Evolutionary conservation across 345 rosid species (phyloP), one percentile per base, ranked within the genome.

Genomic region (Euphorbia pulcherrima): DNA sequence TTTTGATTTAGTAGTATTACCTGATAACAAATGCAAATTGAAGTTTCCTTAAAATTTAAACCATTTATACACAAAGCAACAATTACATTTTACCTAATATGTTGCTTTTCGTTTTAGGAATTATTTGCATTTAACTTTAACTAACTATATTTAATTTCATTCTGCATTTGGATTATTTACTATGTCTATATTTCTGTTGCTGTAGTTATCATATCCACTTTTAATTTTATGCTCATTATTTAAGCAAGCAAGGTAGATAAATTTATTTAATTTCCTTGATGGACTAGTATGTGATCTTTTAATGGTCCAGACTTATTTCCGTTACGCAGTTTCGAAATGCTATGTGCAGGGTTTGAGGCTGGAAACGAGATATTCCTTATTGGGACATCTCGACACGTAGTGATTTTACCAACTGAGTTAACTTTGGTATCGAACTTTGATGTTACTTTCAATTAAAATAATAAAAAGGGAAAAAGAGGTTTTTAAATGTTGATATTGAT

Each of bases 21-120:
- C 69, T 60, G 69, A 51, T 62, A 71, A 70, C 75, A 76, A 68
- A 72, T 65, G 60, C 60, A 44, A 48, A 64, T n/a, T 39, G 52
- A 30, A n/a, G 74, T 78, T 84, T 80, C 62, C 86, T 77, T 82
- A 21, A 63, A 77, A 51, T 62, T 55, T 69, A 75, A 74, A 60
- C 60, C 66, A 60, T 65, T 37, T 50, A 68, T 47, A 33, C 35
- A 75, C 74, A 76, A 82, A 82, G 88, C 88, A 84, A 86, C 90
- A 86, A 66, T 47, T 61, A 68, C 88, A 33, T 55, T 50, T 68
- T 62, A 86, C 90, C 90, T 80, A 84, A 77, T 69, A 50, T 39
- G 75, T 77, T 85, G 82, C 81, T 76, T 83, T 65, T 69, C 70
- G 58, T 71, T 58, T 33, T 61, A 55, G 76, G 51, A 72, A 76